Conservation (phyloP, 2,329 filamentous ascomycete species). For the Cordyceps javanica region DNA sequence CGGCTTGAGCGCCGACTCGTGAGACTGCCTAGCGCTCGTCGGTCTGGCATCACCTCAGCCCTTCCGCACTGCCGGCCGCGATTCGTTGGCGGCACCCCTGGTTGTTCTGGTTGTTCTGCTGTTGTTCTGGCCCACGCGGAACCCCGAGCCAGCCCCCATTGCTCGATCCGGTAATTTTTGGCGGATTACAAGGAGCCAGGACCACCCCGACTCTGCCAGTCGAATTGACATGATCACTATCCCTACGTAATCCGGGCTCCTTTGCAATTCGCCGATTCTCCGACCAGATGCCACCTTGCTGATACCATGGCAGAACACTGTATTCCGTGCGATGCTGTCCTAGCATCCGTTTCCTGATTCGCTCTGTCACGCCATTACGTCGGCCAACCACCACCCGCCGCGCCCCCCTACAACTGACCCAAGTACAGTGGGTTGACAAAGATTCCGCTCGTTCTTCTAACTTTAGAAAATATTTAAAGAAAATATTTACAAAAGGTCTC, state of each 20-base stretch:
- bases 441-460: too few species aligned
- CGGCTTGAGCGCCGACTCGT: not conserved
- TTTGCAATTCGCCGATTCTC: slow-evolving; percentile 9
- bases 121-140: not conserved
- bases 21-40: not conserved
- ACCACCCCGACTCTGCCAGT: not conserved
- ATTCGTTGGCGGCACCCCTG: not conserved
- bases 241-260: not conserved
- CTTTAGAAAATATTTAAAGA: too few species aligned
- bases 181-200: slow-evolving; percentile 3
- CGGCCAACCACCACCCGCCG: too few species aligned
- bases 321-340: too few species aligned
- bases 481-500: too few species aligned
- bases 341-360: too few species aligned
- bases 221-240: too few species aligned
- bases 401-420: too few species aligned
- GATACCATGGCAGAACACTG: not conserved
- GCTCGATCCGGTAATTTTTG: slow-evolving; percentile 13
- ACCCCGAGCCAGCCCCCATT: not conserved
- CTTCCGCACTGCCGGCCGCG: slow-evolving; percentile 1
- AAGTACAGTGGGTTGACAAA: too few species aligned
- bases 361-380: too few species aligned
- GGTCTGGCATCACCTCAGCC: not conserved
- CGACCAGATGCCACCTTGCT: not conserved
- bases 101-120: too few species aligned